A percentile compares a stretch with the other conserved stretches of the same genome.
phyloP scores from a whole-genome alignment of 495 filamentous ascomycete species.

The Astrothelium subdiscretum region DNA sequence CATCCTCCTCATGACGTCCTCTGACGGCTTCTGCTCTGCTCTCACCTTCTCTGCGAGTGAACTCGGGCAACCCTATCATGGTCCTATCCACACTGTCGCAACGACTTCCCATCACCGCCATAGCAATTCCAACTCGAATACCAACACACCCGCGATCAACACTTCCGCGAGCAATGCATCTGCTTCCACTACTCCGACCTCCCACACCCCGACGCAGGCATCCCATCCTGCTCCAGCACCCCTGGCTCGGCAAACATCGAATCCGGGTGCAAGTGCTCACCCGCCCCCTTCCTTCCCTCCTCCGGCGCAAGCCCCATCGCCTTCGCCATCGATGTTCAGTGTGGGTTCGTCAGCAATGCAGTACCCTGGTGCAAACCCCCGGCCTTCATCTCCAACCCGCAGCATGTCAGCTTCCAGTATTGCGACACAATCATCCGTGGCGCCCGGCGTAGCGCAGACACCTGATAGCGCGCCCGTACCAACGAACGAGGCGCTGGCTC shows the following conservation, averaged over 20 bases:
- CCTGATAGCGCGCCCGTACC: background rate
- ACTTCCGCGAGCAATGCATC: slow-evolving; percentile 8
- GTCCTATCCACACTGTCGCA: slow-evolving; percentile 34
- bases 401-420: slow-evolving; percentile 84
- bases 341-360: slow-evolving; percentile 5
- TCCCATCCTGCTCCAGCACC: slow-evolving; percentile 14
- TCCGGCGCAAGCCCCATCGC: slow-evolving; percentile 5
- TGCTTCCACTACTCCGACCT: slow-evolving; percentile 12
- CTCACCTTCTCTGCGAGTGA: slow-evolving; percentile 77
- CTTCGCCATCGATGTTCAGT: slow-evolving; percentile 6
- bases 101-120: background rate
- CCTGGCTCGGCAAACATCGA: slow-evolving; percentile 9
- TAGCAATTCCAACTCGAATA: slow-evolving; percentile 26
- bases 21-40: slow-evolving; percentile 93
- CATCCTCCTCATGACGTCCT: slow-evolving; percentile 89
- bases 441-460: slow-evolving; percentile 5
- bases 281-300: slow-evolving; percentile 18
- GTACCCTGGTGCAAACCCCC: slow-evolving; percentile 14
- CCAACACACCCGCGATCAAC: slow-evolving; percentile 19
- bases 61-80: slow-evolving; percentile 74
- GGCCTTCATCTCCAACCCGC: slow-evolving; percentile 48
- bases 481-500: slow-evolving; percentile 12
- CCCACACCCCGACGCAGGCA: slow-evolving; percentile 21
- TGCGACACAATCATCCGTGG: slow-evolving; percentile 43
- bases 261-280: slow-evolving; percentile 10